Conservation (phyloP, 306 rosid species). For the Betula pendula region DNA sequence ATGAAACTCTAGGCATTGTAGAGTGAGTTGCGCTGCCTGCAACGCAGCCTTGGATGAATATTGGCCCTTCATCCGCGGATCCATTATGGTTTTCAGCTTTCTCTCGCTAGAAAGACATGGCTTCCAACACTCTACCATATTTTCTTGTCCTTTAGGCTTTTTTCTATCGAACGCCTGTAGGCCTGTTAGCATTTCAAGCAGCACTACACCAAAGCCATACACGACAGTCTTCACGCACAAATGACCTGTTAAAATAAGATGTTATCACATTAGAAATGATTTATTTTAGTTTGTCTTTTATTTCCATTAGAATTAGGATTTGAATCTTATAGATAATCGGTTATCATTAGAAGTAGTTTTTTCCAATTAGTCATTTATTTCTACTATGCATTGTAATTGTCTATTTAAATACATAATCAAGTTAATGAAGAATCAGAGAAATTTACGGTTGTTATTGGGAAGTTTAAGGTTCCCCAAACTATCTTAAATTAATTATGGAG, state of each 20-base stretch:
- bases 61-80: slow-evolving; percentile 61
- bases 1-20: slow-evolving; percentile 56
- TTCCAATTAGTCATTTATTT: too few species aligned
- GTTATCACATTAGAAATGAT: too few species aligned
- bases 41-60: slow-evolving; percentile 57
- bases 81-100: slow-evolving; percentile 54
- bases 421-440: too few species aligned
- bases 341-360: too few species aligned
- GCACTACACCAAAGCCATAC: slow-evolving; percentile 86
- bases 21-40: slow-evolving; percentile 49
- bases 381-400: too few species aligned
- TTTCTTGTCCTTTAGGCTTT: slow-evolving; percentile 46
- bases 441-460: too few species aligned
- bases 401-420: too few species aligned
- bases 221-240: slow-evolving; percentile 84
- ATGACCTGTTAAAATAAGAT: slow-evolving; percentile 92
- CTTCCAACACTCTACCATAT: slow-evolving; percentile 70
- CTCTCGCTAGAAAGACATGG: slow-evolving; percentile 46
- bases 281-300: too few species aligned
- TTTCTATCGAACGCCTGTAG: slow-evolving; percentile 49
- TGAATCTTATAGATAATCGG: too few species aligned
- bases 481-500: too few species aligned
- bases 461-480: too few species aligned
- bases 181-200: slow-evolving; percentile 83
- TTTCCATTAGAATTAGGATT: too few species aligned